Base-by-base conservation (phyloP, 106 monocot genomes). In the Acorus gramineus region DNA sequence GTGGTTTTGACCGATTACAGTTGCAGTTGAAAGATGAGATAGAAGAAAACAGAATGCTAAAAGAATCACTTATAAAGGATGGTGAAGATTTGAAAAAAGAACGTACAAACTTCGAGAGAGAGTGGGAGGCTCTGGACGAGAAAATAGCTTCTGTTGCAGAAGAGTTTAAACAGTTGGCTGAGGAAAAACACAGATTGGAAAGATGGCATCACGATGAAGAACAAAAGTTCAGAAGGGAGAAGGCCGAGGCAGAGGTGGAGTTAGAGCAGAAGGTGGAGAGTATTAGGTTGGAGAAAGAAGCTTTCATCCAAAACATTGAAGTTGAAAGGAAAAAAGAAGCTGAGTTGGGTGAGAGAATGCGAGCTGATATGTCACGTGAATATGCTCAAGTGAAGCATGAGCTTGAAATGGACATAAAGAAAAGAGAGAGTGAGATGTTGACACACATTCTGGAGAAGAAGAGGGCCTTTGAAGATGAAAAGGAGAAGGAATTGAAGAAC, bases 111-210 rank as follows among this genome's bases (percentile, higher is more conserved):
- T 98, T 98, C 81, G 96, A 96, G 65, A 77, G 64, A 57, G 91
- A 91, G 6, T 98, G 96, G 96, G 91, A 98, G 66, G 71, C 46
- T 2, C 60, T 98, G 52, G 96, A 98, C 63, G 96, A 88, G 72
- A 92, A 88, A 69, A 91, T 68, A 66, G 28, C 63, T 52, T 63
- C 58, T 61, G 43, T 90, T 47, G 70, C 79, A 56, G 62, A 56
- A 61, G 91, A 88, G 57, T 42, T 50, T 8, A 83, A 76, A 52
- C 74, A 73, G 54, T 6, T 83, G 1, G 50, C 62, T 57, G 81
- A 79, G 66, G 96, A 98, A 50, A 85, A 57, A 51, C 65, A 57
- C 42, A 77, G 55, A n/a, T 79, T 98, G 52, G 88, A 88, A 59
- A 87, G 82, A 60, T 98, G 87, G 87, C 62, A 57, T 12, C 70